phyloP scores from a whole-genome alignment of 805 yeast species.

The Barnettozyma californica region DNA sequence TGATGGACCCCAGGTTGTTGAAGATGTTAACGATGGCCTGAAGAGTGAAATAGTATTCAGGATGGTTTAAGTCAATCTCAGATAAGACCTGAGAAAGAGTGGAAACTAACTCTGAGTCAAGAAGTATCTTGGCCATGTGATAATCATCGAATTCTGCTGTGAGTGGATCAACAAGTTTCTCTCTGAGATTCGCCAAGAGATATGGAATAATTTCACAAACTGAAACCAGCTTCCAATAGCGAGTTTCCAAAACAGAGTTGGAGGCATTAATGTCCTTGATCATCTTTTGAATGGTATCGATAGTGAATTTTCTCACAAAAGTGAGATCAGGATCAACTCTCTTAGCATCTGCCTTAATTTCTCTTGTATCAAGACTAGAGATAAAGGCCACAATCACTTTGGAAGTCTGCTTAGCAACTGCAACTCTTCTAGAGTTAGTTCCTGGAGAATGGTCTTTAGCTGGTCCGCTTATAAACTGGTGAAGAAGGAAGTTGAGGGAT shows the following conservation, averaged over 20 bases:
- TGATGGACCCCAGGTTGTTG: slow-evolving; percentile 49
- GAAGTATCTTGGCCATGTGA: slow-evolving; percentile 56
- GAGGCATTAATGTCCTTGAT: slow-evolving; percentile 45
- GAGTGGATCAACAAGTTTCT: slow-evolving; percentile 15
- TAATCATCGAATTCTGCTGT: slow-evolving; percentile 56
- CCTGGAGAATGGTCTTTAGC: slow-evolving; percentile 21
- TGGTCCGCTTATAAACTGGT: slow-evolving; percentile 60
- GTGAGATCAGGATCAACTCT: slow-evolving; percentile 63
- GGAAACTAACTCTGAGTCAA: slow-evolving; percentile 60
- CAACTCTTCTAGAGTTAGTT: slow-evolving; percentile 41
- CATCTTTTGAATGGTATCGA: slow-evolving; percentile 61
- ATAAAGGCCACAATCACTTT: slow-evolving; percentile 58
- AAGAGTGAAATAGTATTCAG: slow-evolving; percentile 56
- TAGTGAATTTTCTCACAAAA: slow-evolving; percentile 66
- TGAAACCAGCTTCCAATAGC: slow-evolving; percentile 52
- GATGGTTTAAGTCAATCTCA: slow-evolving; percentile 67
- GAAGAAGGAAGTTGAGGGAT: slow-evolving; percentile 69
- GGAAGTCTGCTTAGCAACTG: slow-evolving; percentile 58
- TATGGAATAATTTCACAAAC: slow-evolving; percentile 14
- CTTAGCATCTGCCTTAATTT: slow-evolving; percentile 36
- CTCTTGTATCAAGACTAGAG: slow-evolving; percentile 41
- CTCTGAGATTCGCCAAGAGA: slow-evolving; percentile 23
- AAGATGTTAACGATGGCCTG: slow-evolving; percentile 56
- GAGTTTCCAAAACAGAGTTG: slow-evolving; percentile 31
- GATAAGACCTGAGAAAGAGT: slow-evolving; percentile 57